These are phyloP conservation scores for Candida glaebosa DNA, from an alignment of 805 yeast genomes.

Conservation along the genomic window DNA sequence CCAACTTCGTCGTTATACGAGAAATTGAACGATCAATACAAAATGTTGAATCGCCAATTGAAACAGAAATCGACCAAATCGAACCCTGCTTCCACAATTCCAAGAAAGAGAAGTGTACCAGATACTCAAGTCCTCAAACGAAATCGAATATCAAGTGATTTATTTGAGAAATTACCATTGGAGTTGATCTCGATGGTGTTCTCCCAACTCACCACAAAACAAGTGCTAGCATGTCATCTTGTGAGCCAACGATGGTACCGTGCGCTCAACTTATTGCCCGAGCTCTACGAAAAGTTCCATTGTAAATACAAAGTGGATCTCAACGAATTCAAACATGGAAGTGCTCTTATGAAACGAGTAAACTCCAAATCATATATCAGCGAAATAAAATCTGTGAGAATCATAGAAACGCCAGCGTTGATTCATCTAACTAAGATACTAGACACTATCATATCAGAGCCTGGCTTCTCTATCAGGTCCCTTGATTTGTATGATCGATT, in stretches of 20 bases:
- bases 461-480: constrained; percentile 15
- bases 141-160: constrained; percentile 17
- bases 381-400: constrained; percentile 17
- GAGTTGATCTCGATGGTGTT: constrained; percentile 31
- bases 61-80: constrained; percentile 12
- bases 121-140: constrained; percentile 4
- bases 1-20: constrained; percentile 31
- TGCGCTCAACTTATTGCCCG: constrained; percentile 22
- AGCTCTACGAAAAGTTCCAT: constrained; percentile 19
- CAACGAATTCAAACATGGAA: constrained; percentile 28
- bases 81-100: constrained; percentile 1
- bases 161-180: constrained; percentile 23
- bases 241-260: constrained; percentile 35
- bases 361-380: constrained; percentile 12
- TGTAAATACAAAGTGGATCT: constrained; percentile 23
- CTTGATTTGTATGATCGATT: constrained; percentile 28
- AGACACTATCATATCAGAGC: constrained; percentile 22
- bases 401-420: constrained; percentile 19
- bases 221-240: constrained; percentile 24
- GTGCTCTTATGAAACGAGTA: constrained; percentile 24
- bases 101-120: constrained; percentile 10
- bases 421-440: constrained; percentile 25
- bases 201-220: constrained; percentile 15
- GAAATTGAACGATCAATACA: constrained; percentile 21
- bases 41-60: constrained; percentile 18